Evolutionary conservation across 352 stramenopile species (phyloP), one percentile per base, ranked within the genome.

Genomic region (Aphanomyces astaci): DNA sequence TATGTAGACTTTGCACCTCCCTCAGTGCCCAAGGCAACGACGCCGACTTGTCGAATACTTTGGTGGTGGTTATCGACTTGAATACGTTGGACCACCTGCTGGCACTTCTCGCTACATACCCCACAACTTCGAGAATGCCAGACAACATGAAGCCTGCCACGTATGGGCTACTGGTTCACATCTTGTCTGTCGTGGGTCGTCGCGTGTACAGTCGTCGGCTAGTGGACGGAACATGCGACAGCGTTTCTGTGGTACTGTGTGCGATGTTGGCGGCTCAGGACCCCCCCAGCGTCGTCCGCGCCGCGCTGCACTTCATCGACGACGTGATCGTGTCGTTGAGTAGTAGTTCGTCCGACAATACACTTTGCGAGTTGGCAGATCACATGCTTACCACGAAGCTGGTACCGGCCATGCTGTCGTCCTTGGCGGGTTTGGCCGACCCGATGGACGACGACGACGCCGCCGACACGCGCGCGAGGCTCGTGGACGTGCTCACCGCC

Each of bases 1-100:
- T n/a, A n/a, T n/a, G 36, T 64, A 64, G 56, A 32, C 64, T 91
- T 2, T 78, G 68, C 11, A 72, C 82, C 15, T 89, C 80, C 63
- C 45, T 60, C 2, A 72, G 73, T 4, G 88, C 87, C 30, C 59
- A 64, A 4, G 71, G 73, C 7, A 76, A 73, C 22, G 22, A 73
- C 3, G 51, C 57, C 22, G 78, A 87, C 64, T 73, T n/a, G n/a
- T n/a, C n/a, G n/a, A n/a, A n/a, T n/a, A n/a, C n/a, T n/a, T n/a
- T 78, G 3, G 66, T 63, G 19, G 75, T 81, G 56, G 54, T 87
- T 5, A 76, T 80, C 4, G 84, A 65, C 25, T 74, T 86, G 2
- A 73, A 74, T 11, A 77, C 81, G 9, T 82, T 75, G 33, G 57
- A 69, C 0, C 59, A 78, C 19, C 63, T 89, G 22, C 48, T 84